Percentiles rank a stretch among this genome's conserved stretches.
These are phyloP conservation scores for Mycena leptocephala DNA, from an alignment of 768 basidiomycete species.

Conservation along the genomic window DNA sequence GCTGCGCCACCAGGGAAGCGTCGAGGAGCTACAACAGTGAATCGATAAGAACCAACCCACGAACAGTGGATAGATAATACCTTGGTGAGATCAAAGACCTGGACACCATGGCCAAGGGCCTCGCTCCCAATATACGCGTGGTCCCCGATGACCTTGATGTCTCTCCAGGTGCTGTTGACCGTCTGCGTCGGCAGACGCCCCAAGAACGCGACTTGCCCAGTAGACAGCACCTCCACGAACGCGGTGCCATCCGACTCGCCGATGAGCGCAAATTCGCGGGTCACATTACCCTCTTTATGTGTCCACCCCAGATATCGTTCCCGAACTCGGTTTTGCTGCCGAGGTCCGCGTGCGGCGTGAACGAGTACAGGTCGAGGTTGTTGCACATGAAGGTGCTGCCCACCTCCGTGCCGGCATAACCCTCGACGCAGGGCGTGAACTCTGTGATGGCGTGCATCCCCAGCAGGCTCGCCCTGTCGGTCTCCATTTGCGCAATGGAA, in stretches of 20 bases:
- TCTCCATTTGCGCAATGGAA: conserved; percentile 27
- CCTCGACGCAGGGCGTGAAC: conserved; percentile 32
- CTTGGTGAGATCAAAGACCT: conserved; percentile 49
- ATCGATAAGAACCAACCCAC: background rate
- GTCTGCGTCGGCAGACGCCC: conserved; percentile 43
- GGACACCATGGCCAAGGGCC: conserved; percentile 44
- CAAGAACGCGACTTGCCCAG: conserved; percentile 34
- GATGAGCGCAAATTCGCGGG: conserved; percentile 24
- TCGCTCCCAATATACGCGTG: conserved; percentile 46
- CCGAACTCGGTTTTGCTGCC: conserved; percentile 27
- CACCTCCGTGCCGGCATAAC: conserved; percentile 33
- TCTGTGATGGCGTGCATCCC: conserved; percentile 27
- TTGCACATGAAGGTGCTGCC: conserved; percentile 31
- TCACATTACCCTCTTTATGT: background rate
- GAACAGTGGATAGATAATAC: background rate
- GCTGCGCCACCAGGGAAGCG: conserved; percentile 28
- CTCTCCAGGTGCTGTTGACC: conserved; percentile 41
- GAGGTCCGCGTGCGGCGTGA: conserved; percentile 33
- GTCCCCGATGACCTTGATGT: conserved; percentile 44
- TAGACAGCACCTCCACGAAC: conserved; percentile 30
- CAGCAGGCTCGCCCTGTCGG: conserved; percentile 5
- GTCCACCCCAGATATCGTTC: conserved; percentile 40
- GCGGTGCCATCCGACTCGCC: conserved; percentile 27
- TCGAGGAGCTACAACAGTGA: conserved; percentile 22
- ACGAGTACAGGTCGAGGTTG: conserved; percentile 35